A percentile compares a stretch with the other conserved stretches of the same genome.
phyloP scores from a whole-genome alignment of 2,329 filamentous ascomycete genomes.

The Aspergillus brasiliensis region DNA sequence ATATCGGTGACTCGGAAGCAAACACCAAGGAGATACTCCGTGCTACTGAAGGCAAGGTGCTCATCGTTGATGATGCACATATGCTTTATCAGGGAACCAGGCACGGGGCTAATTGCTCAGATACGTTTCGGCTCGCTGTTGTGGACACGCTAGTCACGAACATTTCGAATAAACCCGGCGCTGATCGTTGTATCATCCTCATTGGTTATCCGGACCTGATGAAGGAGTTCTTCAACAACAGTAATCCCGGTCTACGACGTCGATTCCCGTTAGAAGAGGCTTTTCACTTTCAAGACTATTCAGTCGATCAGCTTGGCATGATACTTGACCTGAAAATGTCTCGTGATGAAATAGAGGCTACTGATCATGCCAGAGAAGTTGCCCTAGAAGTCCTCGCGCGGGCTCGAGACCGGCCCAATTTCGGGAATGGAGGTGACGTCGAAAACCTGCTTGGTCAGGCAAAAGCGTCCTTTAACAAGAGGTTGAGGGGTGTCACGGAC shows the following conservation, averaged over 20 bases:
- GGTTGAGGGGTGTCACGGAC: not conserved
- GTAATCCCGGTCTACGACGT: constrained; percentile 12
- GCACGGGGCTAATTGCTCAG: not conserved
- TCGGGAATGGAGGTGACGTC: constrained; percentile 9
- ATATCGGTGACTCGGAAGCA: not conserved
- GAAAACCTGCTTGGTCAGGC: not conserved
- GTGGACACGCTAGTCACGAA: not conserved
- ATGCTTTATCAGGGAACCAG: not conserved
- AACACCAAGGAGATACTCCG: not conserved
- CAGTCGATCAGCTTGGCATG: not conserved
- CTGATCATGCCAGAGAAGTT: not conserved
- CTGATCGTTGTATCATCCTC: constrained; percentile 10
- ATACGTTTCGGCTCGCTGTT: not conserved
- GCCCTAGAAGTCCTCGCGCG: not conserved
- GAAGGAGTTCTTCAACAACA: constrained; percentile 17
- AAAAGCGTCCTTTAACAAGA: not conserved
- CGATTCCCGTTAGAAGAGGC: constrained; percentile 1
- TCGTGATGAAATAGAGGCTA: not conserved
- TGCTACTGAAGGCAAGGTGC: not conserved
- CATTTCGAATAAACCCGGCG: not conserved
- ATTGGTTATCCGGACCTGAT: constrained; percentile 8
- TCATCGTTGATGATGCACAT: not conserved
- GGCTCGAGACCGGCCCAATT: constrained; percentile 1
- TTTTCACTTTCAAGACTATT: not conserved
- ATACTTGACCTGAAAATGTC: not conserved